Percentiles rank a stretch among this genome's conserved stretches.
phyloP scores from a whole-genome alignment of 345 rosid genomes.

The Arabidopsis thaliana region DNA sequence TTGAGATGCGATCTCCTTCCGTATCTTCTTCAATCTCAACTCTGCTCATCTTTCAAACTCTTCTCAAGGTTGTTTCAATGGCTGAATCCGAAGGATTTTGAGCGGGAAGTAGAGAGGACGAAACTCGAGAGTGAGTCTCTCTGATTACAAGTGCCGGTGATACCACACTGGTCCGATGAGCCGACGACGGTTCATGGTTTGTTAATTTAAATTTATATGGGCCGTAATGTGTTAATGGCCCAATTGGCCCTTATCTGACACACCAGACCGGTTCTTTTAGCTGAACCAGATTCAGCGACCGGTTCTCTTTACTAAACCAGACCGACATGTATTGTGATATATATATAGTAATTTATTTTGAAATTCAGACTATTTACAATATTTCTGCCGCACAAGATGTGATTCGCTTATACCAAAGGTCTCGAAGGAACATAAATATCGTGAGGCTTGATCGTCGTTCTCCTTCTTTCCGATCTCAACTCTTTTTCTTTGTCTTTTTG shows the following conservation, averaged over 20 bases:
- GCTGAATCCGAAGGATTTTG: conserved; percentile 10
- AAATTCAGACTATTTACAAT: too few species aligned
- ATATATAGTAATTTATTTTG: too few species aligned
- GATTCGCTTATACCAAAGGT: too few species aligned
- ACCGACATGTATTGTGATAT: too few species aligned
- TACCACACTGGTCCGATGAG: conserved; percentile 14
- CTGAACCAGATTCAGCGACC: not conserved
- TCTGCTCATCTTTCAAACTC: conserved; percentile 37
- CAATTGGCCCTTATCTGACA: not conserved
- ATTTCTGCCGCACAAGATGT: too few species aligned
- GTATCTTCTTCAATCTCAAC: conserved; percentile 55
- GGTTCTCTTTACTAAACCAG: not conserved
- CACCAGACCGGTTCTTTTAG: not conserved
- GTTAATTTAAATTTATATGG: conserved; percentile 12
- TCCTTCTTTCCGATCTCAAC: too few species aligned
- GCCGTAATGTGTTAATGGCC: not conserved
- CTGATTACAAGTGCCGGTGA: conserved; percentile 26
- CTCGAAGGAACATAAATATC: too few species aligned
- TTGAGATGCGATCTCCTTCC: conserved; percentile 65
- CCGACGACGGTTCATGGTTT: conserved; percentile 18
- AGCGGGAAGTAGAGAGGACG: conserved; percentile 33
- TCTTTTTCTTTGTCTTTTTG: too few species aligned
- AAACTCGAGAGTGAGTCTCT: conserved; percentile 13
- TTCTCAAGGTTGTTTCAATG: conserved; percentile 20
- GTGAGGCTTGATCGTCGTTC: too few species aligned